These are phyloP conservation scores for Tribonema minus DNA, from an alignment of 108 stramenopile genomes.

Conservation along the genomic window DNA sequence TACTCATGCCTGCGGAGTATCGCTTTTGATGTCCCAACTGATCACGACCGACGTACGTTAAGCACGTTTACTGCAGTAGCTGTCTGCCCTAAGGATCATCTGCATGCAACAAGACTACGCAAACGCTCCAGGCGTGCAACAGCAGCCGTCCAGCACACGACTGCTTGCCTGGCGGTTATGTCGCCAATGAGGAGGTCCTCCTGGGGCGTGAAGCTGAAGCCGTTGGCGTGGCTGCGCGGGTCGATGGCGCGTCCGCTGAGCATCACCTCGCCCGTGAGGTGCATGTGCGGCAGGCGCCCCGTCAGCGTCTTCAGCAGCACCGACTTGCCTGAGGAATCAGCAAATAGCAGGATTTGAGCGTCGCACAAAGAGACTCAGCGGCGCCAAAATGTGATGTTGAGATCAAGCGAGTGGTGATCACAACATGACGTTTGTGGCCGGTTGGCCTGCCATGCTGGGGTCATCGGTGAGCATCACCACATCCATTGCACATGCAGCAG, in stretches of 20 bases:
- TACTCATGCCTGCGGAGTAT: too few relatives aligned
- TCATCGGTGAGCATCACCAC: too few relatives aligned
- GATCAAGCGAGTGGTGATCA: too few relatives aligned
- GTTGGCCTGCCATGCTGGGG: too few relatives aligned
- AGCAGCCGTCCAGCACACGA: neutral
- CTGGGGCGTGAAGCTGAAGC: conserved; percentile 48
- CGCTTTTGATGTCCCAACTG: too few relatives aligned
- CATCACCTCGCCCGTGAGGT: conserved; percentile 44
- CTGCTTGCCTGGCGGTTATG: neutral
- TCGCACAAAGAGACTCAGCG: neutral
- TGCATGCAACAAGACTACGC: too few relatives aligned
- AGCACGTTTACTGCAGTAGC: too few relatives aligned
- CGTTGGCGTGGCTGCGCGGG: conserved; percentile 24
- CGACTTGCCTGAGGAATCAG: conserved; percentile 43
- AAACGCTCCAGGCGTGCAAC: too few relatives aligned
- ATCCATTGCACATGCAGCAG: too few relatives aligned
- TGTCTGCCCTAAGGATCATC: too few relatives aligned
- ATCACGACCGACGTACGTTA: too few relatives aligned
- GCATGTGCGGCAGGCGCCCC: conserved; percentile 35
- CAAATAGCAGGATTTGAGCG: neutral
- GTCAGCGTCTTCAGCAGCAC: conserved; percentile 51
- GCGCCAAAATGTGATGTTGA: too few relatives aligned
- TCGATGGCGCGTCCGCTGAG: conserved; percentile 38
- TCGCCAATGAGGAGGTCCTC: conserved; percentile 49
- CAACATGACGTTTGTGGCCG: neutral